These are phyloP conservation scores for Backusella tarrabulga DNA, from an alignment of 192 early-diverging fungal species.

Conservation along the genomic window DNA sequence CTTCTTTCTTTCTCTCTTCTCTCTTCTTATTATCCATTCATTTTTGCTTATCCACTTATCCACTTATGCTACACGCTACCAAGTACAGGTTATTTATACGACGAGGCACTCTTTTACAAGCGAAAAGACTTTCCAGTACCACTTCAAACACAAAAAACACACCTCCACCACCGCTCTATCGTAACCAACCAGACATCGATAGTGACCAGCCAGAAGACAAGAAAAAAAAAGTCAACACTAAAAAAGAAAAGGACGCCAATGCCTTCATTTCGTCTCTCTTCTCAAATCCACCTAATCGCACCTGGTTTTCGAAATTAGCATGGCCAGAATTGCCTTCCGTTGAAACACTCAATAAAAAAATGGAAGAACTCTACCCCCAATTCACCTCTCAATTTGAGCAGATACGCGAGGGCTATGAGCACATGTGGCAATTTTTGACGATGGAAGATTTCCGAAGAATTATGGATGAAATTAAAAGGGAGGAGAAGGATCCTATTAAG, in stretches of 20 bases:
- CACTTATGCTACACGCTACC: neutral
- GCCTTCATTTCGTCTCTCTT: conserved; percentile 2
- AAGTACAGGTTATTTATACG: neutral
- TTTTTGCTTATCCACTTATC: neutral
- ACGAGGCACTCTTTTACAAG: neutral
- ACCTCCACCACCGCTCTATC: neutral
- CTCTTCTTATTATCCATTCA: neutral
- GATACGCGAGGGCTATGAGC: conserved; percentile 17
- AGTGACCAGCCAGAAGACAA: neutral
- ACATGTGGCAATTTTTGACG: conserved; percentile 17
- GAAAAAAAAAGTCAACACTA: neutral
- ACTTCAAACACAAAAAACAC: neutral
- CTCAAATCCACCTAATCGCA: neutral
- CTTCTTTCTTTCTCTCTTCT: neutral
- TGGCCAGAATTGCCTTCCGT: conserved; percentile 15
- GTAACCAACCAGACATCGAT: neutral
- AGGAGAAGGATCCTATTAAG: neutral
- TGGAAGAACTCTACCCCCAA: conserved; percentile 16
- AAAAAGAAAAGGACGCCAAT: neutral
- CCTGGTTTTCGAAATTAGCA: conserved; percentile 10
- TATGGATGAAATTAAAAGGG: conserved; percentile 13
- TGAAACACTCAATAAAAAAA: conserved; percentile 17
- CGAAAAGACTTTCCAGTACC: neutral
- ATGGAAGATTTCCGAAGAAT: conserved; percentile 25
- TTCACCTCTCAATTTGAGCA: conserved; percentile 23